Evolutionary conservation across 495 filamentous ascomycete genomes (phyloP), one percentile per base, ranked within the genome.

Genomic region (Evernia prunastri): DNA sequence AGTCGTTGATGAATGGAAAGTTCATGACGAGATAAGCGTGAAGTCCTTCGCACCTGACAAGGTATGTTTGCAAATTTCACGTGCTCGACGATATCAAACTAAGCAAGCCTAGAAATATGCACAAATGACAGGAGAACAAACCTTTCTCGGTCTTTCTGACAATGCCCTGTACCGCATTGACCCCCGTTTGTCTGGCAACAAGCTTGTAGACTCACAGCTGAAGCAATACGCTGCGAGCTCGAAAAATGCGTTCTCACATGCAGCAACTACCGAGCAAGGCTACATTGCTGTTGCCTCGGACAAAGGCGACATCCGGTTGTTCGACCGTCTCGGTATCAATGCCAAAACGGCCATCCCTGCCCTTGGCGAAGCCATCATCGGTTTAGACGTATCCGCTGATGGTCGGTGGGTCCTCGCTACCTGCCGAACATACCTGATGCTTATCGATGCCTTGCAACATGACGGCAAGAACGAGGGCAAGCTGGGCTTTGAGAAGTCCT

Each of bases 1-100:
- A 79, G 89, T 98, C n/a, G 91, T 97, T 3, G 95, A 98, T 72
- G 95, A 98, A 75, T 98, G 94, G 94, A 97, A 96, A 68, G 83
- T 98, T n/a, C 93, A 98, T 70, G 92, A 98, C 62, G 91, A 98
- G 76, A 97, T 98, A 63, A 84, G 88, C 1, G 91, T 98, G 59
- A 85, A 88, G 25, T 91, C 86, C 9, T 96, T 97, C 75, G 90
- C 87, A 7, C 94, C 95, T 5, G 93, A 96, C 71, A 96, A 85
- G 57, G 86, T 87, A 76, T 72, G 77, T 74, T 27, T 36, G n/a
- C 20, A 25, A 23, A 4, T 27, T 39, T 43, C n/a, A 56, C 31
- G 20, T 31, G 7, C 6, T 25, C 10, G 18, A 47, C 7, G 2
- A 20, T 1, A 37, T 43, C 4, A 42, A 51, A 51, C 64, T 68